phyloP scores from a whole-genome alignment of 495 filamentous ascomycete species.

The Penicillium mononematosum region DNA sequence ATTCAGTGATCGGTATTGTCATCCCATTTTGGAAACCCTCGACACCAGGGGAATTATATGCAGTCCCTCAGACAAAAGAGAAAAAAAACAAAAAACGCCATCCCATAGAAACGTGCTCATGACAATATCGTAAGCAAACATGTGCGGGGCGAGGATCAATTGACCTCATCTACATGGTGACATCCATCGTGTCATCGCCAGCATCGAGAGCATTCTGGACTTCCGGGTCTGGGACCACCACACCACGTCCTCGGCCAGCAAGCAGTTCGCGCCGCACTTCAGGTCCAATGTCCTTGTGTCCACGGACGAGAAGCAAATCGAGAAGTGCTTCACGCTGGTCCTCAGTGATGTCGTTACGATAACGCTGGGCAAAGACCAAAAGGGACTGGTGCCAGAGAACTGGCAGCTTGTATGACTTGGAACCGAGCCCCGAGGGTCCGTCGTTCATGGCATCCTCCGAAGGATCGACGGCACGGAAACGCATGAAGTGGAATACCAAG shows the following conservation, averaged over 20 bases:
- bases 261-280: constrained; percentile 89
- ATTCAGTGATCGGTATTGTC: constrained; percentile 1
- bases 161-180: constrained; percentile 42
- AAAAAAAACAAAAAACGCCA: constrained; percentile 24
- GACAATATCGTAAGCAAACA: constrained; percentile 31
- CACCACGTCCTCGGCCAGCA: constrained; percentile 82
- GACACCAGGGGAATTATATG: constrained; percentile 36
- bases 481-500: constrained; percentile 92
- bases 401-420: constrained; percentile 62
- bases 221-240: constrained; percentile 57
- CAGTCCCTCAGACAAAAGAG: constrained; percentile 21
- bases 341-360: constrained; percentile 89
- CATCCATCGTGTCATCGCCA: constrained; percentile 91
- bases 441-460: constrained; percentile 49
- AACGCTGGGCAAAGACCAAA: constrained; percentile 87
- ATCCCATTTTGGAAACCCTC: constrained; percentile 17
- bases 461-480: constrained; percentile 65
- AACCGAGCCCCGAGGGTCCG: constrained; percentile 34
- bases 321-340: constrained; percentile 90
- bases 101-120: constrained; percentile 39
- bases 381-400: constrained; percentile 91
- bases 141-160: constrained; percentile 18
- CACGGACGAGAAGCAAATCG: constrained; percentile 81
- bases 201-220: constrained; percentile 56
- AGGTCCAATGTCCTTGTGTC: constrained; percentile 84